Conservation (phyloP, 257 asterid genomes). For the Solanum rostratum region DNA sequence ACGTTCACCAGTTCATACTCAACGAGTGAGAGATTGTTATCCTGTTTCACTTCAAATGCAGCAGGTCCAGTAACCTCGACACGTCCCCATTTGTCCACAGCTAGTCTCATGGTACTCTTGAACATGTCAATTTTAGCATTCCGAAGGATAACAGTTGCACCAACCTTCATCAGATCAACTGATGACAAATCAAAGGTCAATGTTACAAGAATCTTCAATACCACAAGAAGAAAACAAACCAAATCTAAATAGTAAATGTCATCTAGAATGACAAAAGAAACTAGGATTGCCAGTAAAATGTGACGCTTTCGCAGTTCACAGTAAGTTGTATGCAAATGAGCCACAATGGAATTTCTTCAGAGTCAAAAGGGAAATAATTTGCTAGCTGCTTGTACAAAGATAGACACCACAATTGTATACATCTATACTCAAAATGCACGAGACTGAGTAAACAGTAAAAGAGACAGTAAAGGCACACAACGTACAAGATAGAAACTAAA, state of each 20-base stretch:
- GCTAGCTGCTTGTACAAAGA: not conserved
- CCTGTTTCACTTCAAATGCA: slow-evolving; percentile 38
- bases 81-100: slow-evolving; percentile 69
- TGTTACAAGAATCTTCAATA: not conserved
- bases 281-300: not conserved
- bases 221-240: not conserved
- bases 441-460: not conserved
- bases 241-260: not conserved
- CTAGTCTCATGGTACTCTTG: slow-evolving; percentile 64
- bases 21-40: slow-evolving; percentile 49
- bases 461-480: not conserved
- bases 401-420: not conserved
- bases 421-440: not conserved
- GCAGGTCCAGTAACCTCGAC: slow-evolving; percentile 51
- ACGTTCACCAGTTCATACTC: slow-evolving; percentile 66
- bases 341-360: too few species aligned
- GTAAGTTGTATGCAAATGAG: too few species aligned
- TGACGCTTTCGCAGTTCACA: not conserved
- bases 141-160: slow-evolving; percentile 35
- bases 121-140: slow-evolving; percentile 69
- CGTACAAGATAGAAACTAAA: not conserved
- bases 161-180: slow-evolving; percentile 61
- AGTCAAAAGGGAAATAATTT: not conserved
- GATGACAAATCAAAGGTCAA: not conserved
- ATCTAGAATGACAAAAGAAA: not conserved